Percentiles rank a stretch among this genome's conserved stretches.
Evolutionary conservation across 345 rosid genomes (phyloP).

Genomic region (Lumnitzera racemosa): DNA sequence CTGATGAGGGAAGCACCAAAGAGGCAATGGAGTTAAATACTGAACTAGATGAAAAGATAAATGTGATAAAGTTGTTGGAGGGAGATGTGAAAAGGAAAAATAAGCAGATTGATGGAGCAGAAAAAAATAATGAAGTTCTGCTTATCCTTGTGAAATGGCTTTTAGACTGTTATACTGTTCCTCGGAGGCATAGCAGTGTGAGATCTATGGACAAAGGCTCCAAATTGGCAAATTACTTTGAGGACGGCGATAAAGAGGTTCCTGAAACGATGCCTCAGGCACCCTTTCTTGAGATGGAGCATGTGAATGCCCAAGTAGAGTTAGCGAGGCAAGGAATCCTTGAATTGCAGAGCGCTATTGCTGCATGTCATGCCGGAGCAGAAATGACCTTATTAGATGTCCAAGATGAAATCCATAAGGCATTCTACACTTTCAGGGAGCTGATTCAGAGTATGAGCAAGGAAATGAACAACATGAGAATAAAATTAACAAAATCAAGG

Average conservation of each 20-base stretch:
- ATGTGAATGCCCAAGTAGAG: slow-evolving; percentile 17
- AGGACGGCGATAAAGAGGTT: slow-evolving; percentile 2
- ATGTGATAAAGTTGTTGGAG: slow-evolving; percentile 27
- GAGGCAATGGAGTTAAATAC: slow-evolving; percentile 25
- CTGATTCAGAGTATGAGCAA: slow-evolving; percentile 19
- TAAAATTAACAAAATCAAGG: slow-evolving; percentile 19
- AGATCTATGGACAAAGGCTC: slow-evolving; percentile 8
- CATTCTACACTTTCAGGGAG: slow-evolving; percentile 13
- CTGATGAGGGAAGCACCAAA: slow-evolving; percentile 25
- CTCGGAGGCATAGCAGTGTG: slow-evolving; percentile 9
- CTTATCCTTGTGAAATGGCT: slow-evolving; percentile 47
- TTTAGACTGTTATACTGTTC: slow-evolving; percentile 23
- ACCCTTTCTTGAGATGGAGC: slow-evolving; percentile 11
- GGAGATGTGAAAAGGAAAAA: slow-evolving; percentile 26
- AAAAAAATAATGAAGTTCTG: slow-evolving; percentile 40
- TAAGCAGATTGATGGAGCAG: slow-evolving; percentile 33
- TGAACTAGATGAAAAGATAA: slow-evolving; percentile 35
- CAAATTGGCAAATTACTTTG: slow-evolving; percentile 6
- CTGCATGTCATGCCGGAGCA: slow-evolving; percentile 17
- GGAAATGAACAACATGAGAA: slow-evolving; percentile 23
- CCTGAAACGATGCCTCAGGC: slow-evolving; percentile 6
- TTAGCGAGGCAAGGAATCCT: slow-evolving; percentile 17
- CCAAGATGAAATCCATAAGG: slow-evolving; percentile 17
- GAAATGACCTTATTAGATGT: slow-evolving; percentile 19
- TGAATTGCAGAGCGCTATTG: slow-evolving; percentile 22